These are phyloP conservation scores for Musa itinerans DNA, from an alignment of 176 grass and related monocot genomes.

Conservation along the genomic window DNA sequence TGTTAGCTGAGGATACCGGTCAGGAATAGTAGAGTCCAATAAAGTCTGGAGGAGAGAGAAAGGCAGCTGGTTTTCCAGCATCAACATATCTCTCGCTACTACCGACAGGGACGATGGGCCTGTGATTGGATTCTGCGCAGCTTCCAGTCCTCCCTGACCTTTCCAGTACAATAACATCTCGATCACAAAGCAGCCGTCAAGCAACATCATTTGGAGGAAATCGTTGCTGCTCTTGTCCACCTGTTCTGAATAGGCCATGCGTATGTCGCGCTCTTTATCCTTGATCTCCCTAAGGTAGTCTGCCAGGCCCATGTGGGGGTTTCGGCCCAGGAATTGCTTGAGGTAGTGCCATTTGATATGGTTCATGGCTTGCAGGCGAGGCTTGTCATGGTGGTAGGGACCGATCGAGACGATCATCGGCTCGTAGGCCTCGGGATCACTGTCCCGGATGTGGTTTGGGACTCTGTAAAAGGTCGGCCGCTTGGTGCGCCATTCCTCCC, in stretches of 20 bases:
- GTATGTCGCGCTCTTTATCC: neutral
- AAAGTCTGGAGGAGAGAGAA: constrained; percentile 25
- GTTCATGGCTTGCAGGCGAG: neutral
- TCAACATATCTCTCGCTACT: constrained; percentile 24
- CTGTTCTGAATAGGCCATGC: neutral
- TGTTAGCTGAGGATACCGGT: neutral
- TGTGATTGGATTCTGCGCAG: no score
- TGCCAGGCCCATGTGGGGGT: neutral
- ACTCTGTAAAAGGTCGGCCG: neutral
- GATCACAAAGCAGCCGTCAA: constrained; percentile 35
- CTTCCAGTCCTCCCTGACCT: no score
- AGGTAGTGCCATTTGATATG: neutral
- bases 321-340: neutral
- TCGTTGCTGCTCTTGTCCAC: neutral
- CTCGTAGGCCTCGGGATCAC: neutral
- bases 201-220: constrained; percentile 7
- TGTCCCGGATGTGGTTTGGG: neutral
- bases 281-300: neutral
- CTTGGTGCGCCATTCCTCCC: no score
- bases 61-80: constrained; percentile 49
- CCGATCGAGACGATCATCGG: constrained; percentile 7
- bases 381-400: neutral
- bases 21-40: neutral
- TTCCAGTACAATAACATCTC: no score
- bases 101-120: no score